phyloP scores from a whole-genome alignment of 139 green algal species.

The Asterochloris erici region DNA sequence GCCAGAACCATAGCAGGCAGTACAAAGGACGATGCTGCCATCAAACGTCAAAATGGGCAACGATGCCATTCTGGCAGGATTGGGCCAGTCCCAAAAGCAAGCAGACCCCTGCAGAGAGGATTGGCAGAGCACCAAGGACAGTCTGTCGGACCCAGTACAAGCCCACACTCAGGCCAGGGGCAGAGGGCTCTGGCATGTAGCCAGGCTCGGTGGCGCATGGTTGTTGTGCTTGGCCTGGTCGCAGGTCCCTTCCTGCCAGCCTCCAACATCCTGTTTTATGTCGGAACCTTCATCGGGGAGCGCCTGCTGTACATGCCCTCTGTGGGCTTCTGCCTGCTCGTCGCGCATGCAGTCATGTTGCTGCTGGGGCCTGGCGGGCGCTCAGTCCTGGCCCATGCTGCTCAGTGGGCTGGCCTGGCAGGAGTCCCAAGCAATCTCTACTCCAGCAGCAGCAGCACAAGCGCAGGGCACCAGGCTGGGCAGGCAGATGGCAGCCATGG shows the following conservation, averaged over 20 bases:
- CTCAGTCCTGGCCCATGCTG: not conserved
- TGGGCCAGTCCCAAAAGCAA: too few relatives aligned
- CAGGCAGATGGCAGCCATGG: not conserved
- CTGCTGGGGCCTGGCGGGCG: not conserved
- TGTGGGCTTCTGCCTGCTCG: slow-evolving; percentile 63
- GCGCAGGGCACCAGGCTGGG: not conserved
- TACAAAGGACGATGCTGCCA: too few relatives aligned
- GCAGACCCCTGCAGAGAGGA: too few relatives aligned
- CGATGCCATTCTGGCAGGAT: too few relatives aligned
- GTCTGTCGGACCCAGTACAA: too few relatives aligned
- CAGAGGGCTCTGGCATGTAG: not conserved
- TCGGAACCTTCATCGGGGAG: slow-evolving; percentile 81
- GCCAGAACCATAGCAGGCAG: too few relatives aligned
- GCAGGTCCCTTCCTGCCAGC: slow-evolving; percentile 71
- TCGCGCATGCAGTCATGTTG: slow-evolving; percentile 19
- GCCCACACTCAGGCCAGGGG: too few relatives aligned
- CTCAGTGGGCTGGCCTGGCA: not conserved
- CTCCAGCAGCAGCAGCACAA: not conserved
- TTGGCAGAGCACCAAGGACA: too few relatives aligned
- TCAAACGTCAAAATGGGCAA: too few relatives aligned
- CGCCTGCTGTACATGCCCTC: slow-evolving; percentile 77
- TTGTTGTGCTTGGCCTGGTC: slow-evolving; percentile 48
- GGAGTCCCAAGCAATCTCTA: not conserved
- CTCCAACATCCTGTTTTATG: slow-evolving; percentile 79
- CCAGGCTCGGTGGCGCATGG: slow-evolving; percentile 45